Conservation (phyloP, 1,284 basidiomycete genomes). For the Moesziomyces globuligerus region DNA sequence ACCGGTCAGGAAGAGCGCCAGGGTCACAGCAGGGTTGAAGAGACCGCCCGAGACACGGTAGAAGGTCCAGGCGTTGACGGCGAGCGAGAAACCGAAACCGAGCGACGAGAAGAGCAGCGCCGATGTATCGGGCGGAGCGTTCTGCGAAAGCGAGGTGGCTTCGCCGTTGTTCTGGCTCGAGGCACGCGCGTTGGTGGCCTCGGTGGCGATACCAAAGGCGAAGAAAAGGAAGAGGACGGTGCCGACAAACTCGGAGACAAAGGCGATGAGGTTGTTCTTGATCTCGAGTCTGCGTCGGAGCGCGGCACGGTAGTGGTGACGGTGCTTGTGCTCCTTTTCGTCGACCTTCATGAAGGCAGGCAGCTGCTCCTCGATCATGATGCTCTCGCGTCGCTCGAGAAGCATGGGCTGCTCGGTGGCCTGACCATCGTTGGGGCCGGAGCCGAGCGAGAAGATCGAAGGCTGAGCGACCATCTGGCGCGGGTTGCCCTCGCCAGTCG, state of each 20-base stretch:
- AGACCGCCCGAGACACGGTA: conserved; percentile 52
- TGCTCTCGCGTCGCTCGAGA: conserved; percentile 32
- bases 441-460: conserved; percentile 31
- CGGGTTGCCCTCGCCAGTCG: conserved; percentile 17
- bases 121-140: conserved; percentile 45
- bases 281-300: conserved; percentile 33
- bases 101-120: conserved; percentile 69
- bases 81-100: conserved; percentile 70
- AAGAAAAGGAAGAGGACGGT: conserved; percentile 68
- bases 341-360: conserved; percentile 47
- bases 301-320: conserved; percentile 41
- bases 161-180: conserved; percentile 23
- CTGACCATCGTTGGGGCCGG: conserved; percentile 1
- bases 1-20: conserved; percentile 69
- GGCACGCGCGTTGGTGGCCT: conserved; percentile 31
- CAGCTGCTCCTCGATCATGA: conserved; percentile 41
- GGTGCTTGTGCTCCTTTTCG: conserved; percentile 43
- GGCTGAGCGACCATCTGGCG: conserved; percentile 36
- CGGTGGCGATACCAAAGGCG: conserved; percentile 53
- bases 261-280: conserved; percentile 73
- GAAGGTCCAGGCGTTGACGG: conserved; percentile 50
- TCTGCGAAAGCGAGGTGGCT: conserved; percentile 29
- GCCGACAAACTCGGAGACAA: conserved; percentile 70
- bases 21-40: conserved; percentile 69
- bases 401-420: conserved; percentile 6